phyloP scores from a whole-genome alignment of 2,329 filamentous ascomycete species.

The Penicillium sp. region DNA sequence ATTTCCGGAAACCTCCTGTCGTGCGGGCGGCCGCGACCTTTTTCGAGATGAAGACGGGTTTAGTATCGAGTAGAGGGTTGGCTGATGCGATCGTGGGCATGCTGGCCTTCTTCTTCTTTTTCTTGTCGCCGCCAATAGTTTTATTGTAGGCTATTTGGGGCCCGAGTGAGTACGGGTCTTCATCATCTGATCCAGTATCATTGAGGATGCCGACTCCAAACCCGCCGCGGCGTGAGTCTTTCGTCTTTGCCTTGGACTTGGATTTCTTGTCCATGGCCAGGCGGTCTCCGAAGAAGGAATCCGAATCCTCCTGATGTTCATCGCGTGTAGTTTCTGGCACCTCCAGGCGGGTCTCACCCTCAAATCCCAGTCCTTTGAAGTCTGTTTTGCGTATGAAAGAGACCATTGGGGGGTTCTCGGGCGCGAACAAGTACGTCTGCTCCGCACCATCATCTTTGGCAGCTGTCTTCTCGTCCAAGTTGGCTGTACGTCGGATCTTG shows the following conservation, averaged over 20 bases:
- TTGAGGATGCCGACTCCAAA: slow-evolving; percentile 90
- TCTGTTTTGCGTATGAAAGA: slow-evolving; percentile 51
- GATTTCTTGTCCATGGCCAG: slow-evolving; percentile 37
- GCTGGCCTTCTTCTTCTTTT: slow-evolving; percentile 67
- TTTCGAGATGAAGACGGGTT: slow-evolving; percentile 76
- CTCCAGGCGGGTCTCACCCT: slow-evolving; percentile 44
- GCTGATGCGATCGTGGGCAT: slow-evolving; percentile 53
- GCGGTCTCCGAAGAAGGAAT: slow-evolving; percentile 45
- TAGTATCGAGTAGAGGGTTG: slow-evolving; percentile 67
- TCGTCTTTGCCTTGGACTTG: slow-evolving; percentile 61
- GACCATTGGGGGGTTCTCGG: slow-evolving; percentile 73
- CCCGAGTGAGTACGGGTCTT: slow-evolving; percentile 90
- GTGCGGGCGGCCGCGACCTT: slow-evolving; percentile 54
- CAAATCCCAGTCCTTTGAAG: slow-evolving; percentile 52
- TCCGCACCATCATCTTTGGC: slow-evolving; percentile 43
- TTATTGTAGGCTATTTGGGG: slow-evolving; percentile 87
- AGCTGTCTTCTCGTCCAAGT: slow-evolving; percentile 60
- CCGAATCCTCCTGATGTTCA: slow-evolving; percentile 31
- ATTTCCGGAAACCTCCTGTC: slow-evolving; percentile 64
- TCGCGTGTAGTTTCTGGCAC: slow-evolving; percentile 23
- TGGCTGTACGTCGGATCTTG: slow-evolving; percentile 74
- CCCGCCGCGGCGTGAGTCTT: slow-evolving; percentile 62
- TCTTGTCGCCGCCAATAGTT: slow-evolving; percentile 78
- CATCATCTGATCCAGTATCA: slow-evolving; percentile 91
- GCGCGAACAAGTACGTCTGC: slow-evolving; percentile 78